Percentiles rank a stretch among this genome's conserved stretches.
Conservation (phyloP, 192 early-diverging fungal species). For the Umbelopsis isabellina region DNA sequence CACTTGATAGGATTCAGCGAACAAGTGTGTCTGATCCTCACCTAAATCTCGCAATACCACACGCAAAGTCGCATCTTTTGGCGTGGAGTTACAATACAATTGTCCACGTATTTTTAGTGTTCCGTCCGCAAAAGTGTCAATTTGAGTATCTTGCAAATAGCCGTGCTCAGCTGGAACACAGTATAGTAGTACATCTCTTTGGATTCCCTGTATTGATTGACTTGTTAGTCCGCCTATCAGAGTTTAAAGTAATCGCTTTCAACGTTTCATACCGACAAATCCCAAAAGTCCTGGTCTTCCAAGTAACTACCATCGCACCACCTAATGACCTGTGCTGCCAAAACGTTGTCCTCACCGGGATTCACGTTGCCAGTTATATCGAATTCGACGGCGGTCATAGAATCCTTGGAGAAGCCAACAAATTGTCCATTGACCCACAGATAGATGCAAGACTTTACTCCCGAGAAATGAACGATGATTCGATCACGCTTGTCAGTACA, state of each 20-base stretch:
- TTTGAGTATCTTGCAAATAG: constrained; percentile 1
- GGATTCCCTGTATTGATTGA: not conserved
- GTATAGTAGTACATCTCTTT: constrained; percentile 21
- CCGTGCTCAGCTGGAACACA: not conserved
- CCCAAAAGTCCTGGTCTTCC: constrained; percentile 28
- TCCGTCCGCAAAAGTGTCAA: constrained; percentile 11
- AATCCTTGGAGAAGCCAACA: constrained; percentile 27
- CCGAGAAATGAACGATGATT: constrained; percentile 21
- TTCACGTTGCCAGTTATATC: constrained; percentile 9
- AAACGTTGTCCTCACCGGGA: constrained; percentile 8
- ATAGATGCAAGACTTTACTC: constrained; percentile 23
- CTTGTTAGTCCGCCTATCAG: not conserved
- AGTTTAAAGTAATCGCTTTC: too few relatives aligned
- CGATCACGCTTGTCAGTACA: not conserved
- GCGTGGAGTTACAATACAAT: not conserved
- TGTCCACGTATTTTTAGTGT: not conserved
- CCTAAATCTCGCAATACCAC: not conserved
- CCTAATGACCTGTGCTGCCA: constrained; percentile 16
- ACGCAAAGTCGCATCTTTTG: not conserved
- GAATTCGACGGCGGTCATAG: constrained; percentile 23
- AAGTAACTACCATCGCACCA: constrained; percentile 25
- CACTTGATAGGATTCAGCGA: not conserved
- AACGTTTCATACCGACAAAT: not conserved
- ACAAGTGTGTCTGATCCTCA: not conserved
- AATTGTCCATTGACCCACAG: constrained; percentile 21